Evolutionary conservation across 176 grass and related monocot species (phyloP), one percentile per base, ranked within the genome.

Genomic region (Canna indica): DNA sequence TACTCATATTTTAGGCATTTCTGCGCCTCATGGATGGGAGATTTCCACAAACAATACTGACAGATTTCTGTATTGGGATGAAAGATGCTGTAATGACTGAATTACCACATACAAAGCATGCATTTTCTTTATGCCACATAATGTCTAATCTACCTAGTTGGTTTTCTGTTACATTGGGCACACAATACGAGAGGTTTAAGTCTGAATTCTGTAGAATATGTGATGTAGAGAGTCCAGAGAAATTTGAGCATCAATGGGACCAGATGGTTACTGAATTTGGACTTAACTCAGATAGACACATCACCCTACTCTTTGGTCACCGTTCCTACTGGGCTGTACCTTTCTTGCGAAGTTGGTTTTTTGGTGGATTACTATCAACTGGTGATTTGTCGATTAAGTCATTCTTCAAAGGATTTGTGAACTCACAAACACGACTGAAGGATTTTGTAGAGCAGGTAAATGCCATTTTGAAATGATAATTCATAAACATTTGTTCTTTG

Each of bases 371-470:
- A 26, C 52, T 64, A 42, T 34, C 47, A 4, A 46, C 39, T 64
- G 78, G 64, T 32, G 77, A 71, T 69, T 34, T 71, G 36, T 69
- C 72, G 10, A 71, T 86, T 42, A 78, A 77, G 54, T 47, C 69
- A 62, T 81, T 86, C 64, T 81, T 81, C 67, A 81, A 75, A 70
- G 75, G 75, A 58, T 80, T 81, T 39, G 73, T 81, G 69, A 74
- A 69, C 53, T 64, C 74, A 11, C 83, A 86, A 75, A 81, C 69
- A 45, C 75, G 64, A 45, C 75, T 86, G 16, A 86, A 71, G 35
- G 83, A 86, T 86, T 81, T 86, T 45, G 42, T 81, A 17, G 83
- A 81, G 62, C 83, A 86, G 83, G 83, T 81, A 32, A 44, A 39
- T 56, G 24, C 77, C 31, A 28, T 68, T 73, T 12, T 77, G 52